A percentile compares a stretch with the other conserved stretches of the same genome.
These are phyloP conservation scores for Psidium guajava DNA, from an alignment of 345 rosid genomes.

Conservation along the genomic window DNA sequence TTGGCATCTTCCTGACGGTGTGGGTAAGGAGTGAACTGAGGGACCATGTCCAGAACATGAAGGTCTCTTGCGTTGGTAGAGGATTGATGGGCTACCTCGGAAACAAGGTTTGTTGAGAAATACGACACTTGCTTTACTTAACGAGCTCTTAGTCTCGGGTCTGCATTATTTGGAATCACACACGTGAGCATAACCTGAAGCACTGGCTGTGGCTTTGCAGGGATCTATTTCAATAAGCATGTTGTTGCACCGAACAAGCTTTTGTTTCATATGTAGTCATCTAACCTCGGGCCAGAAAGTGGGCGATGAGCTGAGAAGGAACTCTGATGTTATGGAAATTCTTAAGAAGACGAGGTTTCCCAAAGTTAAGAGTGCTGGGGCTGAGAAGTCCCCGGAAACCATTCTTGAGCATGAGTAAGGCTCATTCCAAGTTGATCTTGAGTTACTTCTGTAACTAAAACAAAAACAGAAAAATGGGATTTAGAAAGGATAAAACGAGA, in stretches of 20 bases:
- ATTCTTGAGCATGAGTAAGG: conserved; percentile 95
- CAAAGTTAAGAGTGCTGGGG: conserved; percentile 35
- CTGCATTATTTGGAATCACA: not conserved
- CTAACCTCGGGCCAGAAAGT: conserved; percentile 96
- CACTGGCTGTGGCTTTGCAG: conserved; percentile 30
- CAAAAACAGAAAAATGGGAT: not conserved
- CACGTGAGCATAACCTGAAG: not conserved
- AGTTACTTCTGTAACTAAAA: not conserved
- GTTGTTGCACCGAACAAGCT: conserved; percentile 86
- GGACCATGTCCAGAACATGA: conserved; percentile 85
- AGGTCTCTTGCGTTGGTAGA: conserved; percentile 95
- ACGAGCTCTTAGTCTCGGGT: not conserved
- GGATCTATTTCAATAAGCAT: conserved; percentile 96
- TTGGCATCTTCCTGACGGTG: conserved; percentile 84
- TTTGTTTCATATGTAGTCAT: conserved; percentile 89
- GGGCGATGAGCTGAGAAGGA: conserved; percentile 88
- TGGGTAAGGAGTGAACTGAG: conserved; percentile 90
- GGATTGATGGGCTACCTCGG: conserved; percentile 99
- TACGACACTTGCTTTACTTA: not conserved
- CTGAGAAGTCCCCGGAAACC: conserved; percentile 84
- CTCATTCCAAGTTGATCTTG: not conserved
- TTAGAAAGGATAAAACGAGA: not conserved
- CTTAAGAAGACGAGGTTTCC: conserved; percentile 94
- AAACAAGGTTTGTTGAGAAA: conserved; percentile 55
- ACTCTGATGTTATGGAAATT: conserved; percentile 94